Conservation (phyloP, 2,329 filamentous ascomycete species). For the Colletotrichum truncatum region DNA sequence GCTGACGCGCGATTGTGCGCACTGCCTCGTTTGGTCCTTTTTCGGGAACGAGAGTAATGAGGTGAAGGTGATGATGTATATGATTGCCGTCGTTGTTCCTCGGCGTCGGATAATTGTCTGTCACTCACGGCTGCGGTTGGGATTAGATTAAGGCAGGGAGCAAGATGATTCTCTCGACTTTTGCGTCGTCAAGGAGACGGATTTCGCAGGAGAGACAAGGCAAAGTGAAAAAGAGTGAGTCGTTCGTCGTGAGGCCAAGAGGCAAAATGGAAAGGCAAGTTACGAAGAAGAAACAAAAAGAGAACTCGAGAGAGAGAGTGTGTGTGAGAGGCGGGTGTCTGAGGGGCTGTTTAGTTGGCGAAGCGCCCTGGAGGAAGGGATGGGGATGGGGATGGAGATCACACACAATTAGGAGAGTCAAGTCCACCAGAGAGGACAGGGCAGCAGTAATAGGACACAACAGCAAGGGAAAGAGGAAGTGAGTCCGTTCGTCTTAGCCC, state of each 20-base stretch:
- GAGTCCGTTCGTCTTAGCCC: neutral
- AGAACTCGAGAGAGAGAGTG: neutral
- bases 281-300: conserved; percentile 16
- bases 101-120: neutral
- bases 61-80: too few relatives aligned
- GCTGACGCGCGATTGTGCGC: conserved; percentile 17
- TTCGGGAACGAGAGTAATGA: neutral
- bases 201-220: neutral
- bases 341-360: neutral
- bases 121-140: neutral
- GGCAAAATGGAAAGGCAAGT: neutral
- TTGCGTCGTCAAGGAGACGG: neutral
- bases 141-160: neutral
- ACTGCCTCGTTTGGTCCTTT: neutral
- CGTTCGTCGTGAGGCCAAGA: neutral
- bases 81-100: neutral
- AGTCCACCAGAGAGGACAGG: neutral
- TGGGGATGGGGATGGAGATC: conserved; percentile 8
- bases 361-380: conserved; percentile 13
- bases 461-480: neutral
- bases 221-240: conserved; percentile 13
- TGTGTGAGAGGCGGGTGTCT: neutral
- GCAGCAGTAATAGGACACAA: neutral
- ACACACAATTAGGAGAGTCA: conserved; percentile 1
- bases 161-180: neutral